phyloP scores from a whole-genome alignment of 352 stramenopile genomes.

The Pythium biforme region DNA sequence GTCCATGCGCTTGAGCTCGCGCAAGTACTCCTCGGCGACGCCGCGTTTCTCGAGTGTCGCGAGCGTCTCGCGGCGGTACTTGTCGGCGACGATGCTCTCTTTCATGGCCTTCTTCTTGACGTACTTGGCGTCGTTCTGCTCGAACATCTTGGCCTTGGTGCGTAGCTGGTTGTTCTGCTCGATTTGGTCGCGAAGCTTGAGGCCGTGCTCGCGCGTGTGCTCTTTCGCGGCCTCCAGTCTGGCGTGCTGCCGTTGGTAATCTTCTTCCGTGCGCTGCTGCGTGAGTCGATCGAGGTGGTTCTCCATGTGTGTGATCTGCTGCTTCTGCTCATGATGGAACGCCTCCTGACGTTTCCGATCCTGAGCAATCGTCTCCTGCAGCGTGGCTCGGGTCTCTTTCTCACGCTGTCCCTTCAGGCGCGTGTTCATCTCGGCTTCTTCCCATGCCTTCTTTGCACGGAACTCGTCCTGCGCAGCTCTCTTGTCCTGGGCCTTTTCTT shows the following conservation, averaged over 20 bases:
- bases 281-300: conserved; percentile 44
- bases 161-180: conserved; percentile 48
- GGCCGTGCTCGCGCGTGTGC: conserved; percentile 37
- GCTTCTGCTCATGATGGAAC: conserved; percentile 47
- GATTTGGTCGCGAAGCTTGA: conserved; percentile 52
- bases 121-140: conserved; percentile 69
- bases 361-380: conserved; percentile 49
- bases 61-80: conserved; percentile 63
- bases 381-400: conserved; percentile 35
- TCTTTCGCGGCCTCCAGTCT: conserved; percentile 34
- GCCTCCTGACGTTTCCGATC: conserved; percentile 59
- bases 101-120: conserved; percentile 70
- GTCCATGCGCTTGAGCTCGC: conserved; percentile 57
- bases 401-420: conserved; percentile 54
- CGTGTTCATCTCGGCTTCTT: conserved; percentile 58
- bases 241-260: conserved; percentile 40
- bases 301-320: conserved; percentile 37
- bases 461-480: conserved; percentile 63
- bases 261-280: conserved; percentile 41
- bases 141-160: conserved; percentile 60
- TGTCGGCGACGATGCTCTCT: conserved; percentile 75
- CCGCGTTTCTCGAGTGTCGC: conserved; percentile 59
- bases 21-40: conserved; percentile 66
- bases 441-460: conserved; percentile 71
- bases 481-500: conserved; percentile 83